phyloP scores from a whole-genome alignment of 2,329 filamentous ascomycete species.

The Aspergillus ibericus region DNA sequence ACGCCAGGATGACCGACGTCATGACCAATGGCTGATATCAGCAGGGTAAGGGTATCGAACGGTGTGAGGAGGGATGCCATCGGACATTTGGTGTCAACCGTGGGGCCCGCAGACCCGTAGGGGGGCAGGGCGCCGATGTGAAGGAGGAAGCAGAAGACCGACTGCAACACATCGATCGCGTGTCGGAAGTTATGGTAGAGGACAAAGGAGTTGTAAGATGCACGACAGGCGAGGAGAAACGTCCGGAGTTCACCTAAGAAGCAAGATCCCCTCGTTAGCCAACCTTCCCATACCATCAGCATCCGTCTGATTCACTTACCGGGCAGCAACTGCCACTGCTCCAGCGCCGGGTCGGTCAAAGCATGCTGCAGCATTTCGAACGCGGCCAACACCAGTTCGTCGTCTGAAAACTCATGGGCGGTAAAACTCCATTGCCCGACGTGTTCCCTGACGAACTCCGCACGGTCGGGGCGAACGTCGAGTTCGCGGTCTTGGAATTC shows the following conservation, averaged over 20 bases:
- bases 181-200: conserved; percentile 98
- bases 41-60: conserved; percentile 82
- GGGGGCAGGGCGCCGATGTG: conserved; percentile 72
- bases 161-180: conserved; percentile 93
- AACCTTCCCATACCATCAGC: background rate
- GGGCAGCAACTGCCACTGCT: conserved; percentile 74
- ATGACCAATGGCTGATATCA: conserved; percentile 95
- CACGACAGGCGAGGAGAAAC: conserved; percentile 83
- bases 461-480: conserved; percentile 65
- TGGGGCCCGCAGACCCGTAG: conserved; percentile 53
- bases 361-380: conserved; percentile 88
- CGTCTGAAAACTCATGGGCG: conserved; percentile 84
- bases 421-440: conserved; percentile 84
- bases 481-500: conserved; percentile 64
- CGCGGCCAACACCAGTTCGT: conserved; percentile 85
- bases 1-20: conserved; percentile 97
- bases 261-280: conserved; percentile 11
- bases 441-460: conserved; percentile 64
- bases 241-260: conserved; percentile 71
- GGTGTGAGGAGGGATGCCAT: conserved; percentile 76
- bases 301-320: conserved; percentile 65
- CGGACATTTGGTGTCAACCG: conserved; percentile 53
- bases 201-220: conserved; percentile 94
- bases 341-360: conserved; percentile 75
- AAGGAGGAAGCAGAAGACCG: conserved; percentile 85